These are phyloP conservation scores for Penicillium verrucosum DNA, from an alignment of 2,329 filamentous ascomycete genomes.

Conservation along the genomic window DNA sequence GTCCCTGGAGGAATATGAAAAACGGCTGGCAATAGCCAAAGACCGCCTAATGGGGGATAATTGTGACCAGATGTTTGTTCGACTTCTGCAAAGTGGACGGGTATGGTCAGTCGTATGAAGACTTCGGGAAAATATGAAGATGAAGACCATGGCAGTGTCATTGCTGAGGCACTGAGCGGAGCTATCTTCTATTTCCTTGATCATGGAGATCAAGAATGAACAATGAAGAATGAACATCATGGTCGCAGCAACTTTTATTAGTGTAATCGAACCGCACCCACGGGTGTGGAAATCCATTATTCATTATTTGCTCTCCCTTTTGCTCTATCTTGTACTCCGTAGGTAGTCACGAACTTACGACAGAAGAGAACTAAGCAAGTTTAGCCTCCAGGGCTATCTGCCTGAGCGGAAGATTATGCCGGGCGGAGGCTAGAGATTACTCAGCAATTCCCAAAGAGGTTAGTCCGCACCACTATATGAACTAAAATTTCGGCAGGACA, in stretches of 20 bases:
- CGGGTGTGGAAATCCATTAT: background rate
- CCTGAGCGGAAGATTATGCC: background rate
- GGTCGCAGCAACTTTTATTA: background rate
- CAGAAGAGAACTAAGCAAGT: background rate
- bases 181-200: conserved; percentile 19
- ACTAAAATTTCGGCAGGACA: conserved; percentile 1
- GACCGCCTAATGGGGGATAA: conserved; percentile 28
- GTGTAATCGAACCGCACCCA: background rate
- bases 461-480: conserved; percentile 14
- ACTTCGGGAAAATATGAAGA: conserved; percentile 19
- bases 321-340: background rate
- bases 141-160: conserved; percentile 35
- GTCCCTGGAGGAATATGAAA: conserved; percentile 30
- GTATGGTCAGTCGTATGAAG: conserved; percentile 16
- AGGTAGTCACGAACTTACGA: background rate
- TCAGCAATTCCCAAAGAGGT: conserved; percentile 16
- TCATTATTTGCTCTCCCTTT: background rate
- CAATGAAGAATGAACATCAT: background rate
- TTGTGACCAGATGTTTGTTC: conserved; percentile 19
- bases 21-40: conserved; percentile 13
- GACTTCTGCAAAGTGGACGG: conserved; percentile 12
- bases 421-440: background rate
- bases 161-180: conserved; percentile 28
- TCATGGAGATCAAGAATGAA: background rate
- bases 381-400: background rate